A percentile compares a stretch with the other conserved stretches of the same genome.
Evolutionary conservation across 345 rosid genomes (phyloP).

Genomic region (Boechera divaricarpa): DNA sequence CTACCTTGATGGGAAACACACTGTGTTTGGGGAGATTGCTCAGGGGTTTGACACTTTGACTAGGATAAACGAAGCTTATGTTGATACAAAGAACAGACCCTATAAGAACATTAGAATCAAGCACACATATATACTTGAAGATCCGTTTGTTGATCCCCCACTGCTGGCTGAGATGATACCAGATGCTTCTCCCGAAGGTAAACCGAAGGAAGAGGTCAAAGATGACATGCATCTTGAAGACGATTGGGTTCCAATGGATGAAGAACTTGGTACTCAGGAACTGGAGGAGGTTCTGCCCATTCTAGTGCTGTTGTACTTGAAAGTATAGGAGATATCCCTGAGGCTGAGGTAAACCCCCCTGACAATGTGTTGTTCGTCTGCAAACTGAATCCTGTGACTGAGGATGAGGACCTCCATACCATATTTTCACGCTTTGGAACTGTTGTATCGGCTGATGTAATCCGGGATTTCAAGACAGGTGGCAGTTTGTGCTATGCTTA

Average conservation of each 20-base stretch:
- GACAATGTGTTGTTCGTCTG: constrained; percentile 96
- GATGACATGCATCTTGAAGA: constrained; percentile 92
- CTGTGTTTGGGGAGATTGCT: constrained; percentile 93
- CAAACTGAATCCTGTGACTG: constrained; percentile 96
- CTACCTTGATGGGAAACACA: constrained; percentile 97
- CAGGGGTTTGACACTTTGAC: constrained; percentile 87
- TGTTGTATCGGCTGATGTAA: constrained; percentile 84
- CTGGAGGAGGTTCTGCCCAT: constrained; percentile 86
- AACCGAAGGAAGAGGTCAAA: constrained; percentile 89
- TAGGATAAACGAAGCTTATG: constrained; percentile 90
- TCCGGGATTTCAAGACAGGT: constrained; percentile 95
- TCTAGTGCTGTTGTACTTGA: constrained; percentile 98
- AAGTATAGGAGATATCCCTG: constrained; percentile 48
- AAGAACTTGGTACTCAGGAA: constrained; percentile 65
- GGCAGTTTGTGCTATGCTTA: constrained; percentile 97
- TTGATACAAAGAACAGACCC: constrained; percentile 82
- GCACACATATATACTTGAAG: constrained; percentile 78
- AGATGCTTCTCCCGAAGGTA: constrained; percentile 91
- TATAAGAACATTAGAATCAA: constrained; percentile 85
- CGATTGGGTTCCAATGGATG: constrained; percentile 99
- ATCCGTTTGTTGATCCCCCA: constrained; percentile 91
- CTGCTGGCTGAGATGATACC: constrained; percentile 80
- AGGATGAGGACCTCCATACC: constrained; percentile 95
- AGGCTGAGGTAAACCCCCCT: constrained; percentile 57
- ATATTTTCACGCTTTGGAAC: constrained; percentile 97